These are phyloP conservation scores for Coleophoma crateriformis DNA, from an alignment of 2,329 filamentous ascomycete species.

Conservation along the genomic window DNA sequence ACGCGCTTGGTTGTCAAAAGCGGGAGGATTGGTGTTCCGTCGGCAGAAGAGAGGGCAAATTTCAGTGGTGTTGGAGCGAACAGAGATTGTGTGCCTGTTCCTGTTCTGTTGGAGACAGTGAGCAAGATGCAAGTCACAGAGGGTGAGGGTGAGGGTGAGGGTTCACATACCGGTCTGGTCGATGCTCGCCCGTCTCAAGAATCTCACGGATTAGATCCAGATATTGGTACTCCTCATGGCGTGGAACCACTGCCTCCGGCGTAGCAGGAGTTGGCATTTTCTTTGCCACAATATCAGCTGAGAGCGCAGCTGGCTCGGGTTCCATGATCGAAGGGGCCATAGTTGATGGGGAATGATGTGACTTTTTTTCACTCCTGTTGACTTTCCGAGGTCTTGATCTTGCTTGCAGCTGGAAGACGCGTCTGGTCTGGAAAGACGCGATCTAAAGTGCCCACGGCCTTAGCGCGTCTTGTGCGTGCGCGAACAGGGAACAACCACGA, in stretches of 20 bases:
- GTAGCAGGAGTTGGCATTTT: background rate
- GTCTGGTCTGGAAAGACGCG: background rate
- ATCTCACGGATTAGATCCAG: constrained; percentile 84
- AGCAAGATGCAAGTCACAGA: too few species aligned
- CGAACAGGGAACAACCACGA: too few species aligned
- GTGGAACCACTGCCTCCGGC: background rate
- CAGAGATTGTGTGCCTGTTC: constrained; percentile 85
- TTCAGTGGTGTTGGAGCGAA: constrained; percentile 84
- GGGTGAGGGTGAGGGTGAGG: background rate
- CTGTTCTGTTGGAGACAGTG: constrained; percentile 53
- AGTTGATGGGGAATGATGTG: background rate
- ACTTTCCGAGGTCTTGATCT: background rate
- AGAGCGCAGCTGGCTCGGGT: constrained; percentile 2
- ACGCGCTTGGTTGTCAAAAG: constrained; percentile 97
- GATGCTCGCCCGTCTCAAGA: constrained; percentile 74
- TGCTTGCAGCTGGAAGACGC: background rate
- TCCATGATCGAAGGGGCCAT: constrained; percentile 17
- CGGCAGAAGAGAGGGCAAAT: constrained; percentile 68
- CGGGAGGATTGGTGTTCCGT: constrained; percentile 64
- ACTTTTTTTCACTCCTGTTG: background rate
- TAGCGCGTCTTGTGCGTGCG: too few species aligned
- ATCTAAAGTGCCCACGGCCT: too few species aligned
- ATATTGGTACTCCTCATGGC: constrained; percentile 90
- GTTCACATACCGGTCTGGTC: constrained; percentile 71
- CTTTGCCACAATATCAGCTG: constrained; percentile 1